Conservation (phyloP, 148 eudicot genomes). For the Rhododendron simsii region DNA sequence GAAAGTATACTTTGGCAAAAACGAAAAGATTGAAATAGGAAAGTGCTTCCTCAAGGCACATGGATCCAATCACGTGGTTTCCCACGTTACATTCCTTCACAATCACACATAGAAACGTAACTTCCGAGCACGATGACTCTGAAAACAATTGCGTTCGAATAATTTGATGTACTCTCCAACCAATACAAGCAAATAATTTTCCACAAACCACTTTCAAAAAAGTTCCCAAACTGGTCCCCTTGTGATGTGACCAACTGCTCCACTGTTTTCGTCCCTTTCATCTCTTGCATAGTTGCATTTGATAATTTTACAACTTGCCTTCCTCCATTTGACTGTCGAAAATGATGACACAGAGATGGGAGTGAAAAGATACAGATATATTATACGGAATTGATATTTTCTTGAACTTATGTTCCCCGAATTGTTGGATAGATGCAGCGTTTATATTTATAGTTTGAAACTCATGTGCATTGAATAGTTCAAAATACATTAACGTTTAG, state of each 20-base stretch:
- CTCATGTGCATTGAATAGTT: too few species aligned
- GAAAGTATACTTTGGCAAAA: background rate
- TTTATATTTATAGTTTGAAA: too few species aligned
- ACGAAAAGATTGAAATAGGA: background rate
- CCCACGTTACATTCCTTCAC: background rate
- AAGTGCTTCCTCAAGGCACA: background rate
- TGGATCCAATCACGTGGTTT: background rate
- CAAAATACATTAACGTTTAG: too few species aligned
- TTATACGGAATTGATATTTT: too few species aligned
- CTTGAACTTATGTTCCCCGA: too few species aligned
- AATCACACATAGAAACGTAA: too few species aligned
- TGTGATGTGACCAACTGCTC: background rate
- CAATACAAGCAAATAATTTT: too few species aligned
- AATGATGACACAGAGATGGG: too few species aligned
- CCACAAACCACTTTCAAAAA: too few species aligned
- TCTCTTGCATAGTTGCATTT: background rate
- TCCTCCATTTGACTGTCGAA: background rate
- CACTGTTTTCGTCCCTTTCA: background rate
- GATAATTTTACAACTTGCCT: background rate
- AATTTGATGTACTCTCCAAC: background rate
- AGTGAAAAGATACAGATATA: too few species aligned
- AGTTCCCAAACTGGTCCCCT: background rate
- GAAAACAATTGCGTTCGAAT: background rate
- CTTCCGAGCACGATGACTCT: background rate
- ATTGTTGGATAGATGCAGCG: too few species aligned